Evolutionary conservation across 495 filamentous ascomycete genomes (phyloP), one percentile per base, ranked within the genome.

Genomic region (Aspergillus ellipticus): DNA sequence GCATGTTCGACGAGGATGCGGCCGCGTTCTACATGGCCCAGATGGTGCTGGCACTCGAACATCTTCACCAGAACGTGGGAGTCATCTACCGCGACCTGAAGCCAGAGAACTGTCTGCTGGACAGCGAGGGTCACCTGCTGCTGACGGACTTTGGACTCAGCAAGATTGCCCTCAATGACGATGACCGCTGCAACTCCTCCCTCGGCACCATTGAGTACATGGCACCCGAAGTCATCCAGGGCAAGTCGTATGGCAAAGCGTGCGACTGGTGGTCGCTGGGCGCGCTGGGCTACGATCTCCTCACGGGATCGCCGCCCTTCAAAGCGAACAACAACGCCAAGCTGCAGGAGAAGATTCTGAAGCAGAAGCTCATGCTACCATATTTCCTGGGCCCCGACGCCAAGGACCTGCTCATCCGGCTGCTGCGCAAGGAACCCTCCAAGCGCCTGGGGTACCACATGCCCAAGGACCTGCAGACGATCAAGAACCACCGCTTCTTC

Each of bases 191-290:
- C 79, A 88, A 88, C 67, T 95, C 90, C 37, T 72, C 70, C 31
- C 86, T 96, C 11, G 94, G 94, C 55, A 98, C 94, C 2, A 83
- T 96, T 59, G 94, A 97, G 62, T 98, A 97, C 81, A 97, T 97
- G 95, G 94, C 94, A 0, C 94, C 94, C 4, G 94, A 98, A 74
- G 87, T 98, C 35, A 85, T 98, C 60, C 79, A 79, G 42, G 89
- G 90, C 56, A 82, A 88, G 57, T 68, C 74, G 0, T 98, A 98
- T 69, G 92, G 91, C 67, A 90, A 90, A 68, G 86, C 89, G 15
- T 95, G 96, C 33, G 94, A 98, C 76, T 98, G 92, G 92, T 98
- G 94, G 94, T 95, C 92, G 4, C 85, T 98, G 28, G 94, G 95
- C 21, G 90, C 92, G 17, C 77, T 98, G 33, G 91, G 89, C 43